Percentiles rank a stretch among this genome's conserved stretches.
These are phyloP conservation scores for Ustilago sp. DNA, from an alignment of 1,284 basidiomycete species.

Conservation along the genomic window DNA sequence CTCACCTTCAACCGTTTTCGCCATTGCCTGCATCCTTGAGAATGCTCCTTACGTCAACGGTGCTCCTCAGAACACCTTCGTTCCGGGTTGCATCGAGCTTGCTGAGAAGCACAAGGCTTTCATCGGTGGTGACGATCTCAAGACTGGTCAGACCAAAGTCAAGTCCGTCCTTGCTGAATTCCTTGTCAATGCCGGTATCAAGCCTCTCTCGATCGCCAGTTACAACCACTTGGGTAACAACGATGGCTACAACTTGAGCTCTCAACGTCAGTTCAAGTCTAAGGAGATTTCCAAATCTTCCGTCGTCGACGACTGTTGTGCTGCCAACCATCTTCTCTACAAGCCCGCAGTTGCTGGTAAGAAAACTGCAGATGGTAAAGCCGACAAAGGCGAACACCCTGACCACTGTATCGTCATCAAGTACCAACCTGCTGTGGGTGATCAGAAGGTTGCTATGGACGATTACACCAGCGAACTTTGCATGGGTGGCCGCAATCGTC, in stretches of 20 bases:
- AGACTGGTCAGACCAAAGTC: conserved; percentile 74
- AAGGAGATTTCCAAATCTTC: conserved; percentile 91
- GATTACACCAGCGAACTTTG: conserved; percentile 93
- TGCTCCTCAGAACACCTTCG: conserved; percentile 98
- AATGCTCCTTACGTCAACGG: conserved; percentile 96
- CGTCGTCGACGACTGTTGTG: conserved; percentile 82
- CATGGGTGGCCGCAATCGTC: conserved; percentile 73
- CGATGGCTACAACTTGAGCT: conserved; percentile 91
- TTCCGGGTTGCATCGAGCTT: conserved; percentile 92
- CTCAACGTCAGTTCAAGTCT: conserved; percentile 92
- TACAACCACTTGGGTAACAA: conserved; percentile 99
- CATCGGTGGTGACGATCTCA: conserved; percentile 98
- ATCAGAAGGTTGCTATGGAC: conserved; percentile 88
- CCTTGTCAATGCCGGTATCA: conserved; percentile 98
- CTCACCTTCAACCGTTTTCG: conserved; percentile 94
- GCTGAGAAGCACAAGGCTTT: conserved; percentile 90
- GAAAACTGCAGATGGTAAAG: conserved; percentile 71
- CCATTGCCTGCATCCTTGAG: conserved; percentile 94
- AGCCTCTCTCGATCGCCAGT: conserved; percentile 93
- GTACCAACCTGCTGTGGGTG: conserved; percentile 83
- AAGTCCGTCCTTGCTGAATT: conserved; percentile 95
- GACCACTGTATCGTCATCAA: conserved; percentile 89
- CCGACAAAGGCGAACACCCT: conserved; percentile 87
- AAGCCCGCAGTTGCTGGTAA: conserved; percentile 75
- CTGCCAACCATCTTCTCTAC: conserved; percentile 87